phyloP scores from a whole-genome alignment of 2,329 filamentous ascomycete genomes.

The Epicoccum nigrum region DNA sequence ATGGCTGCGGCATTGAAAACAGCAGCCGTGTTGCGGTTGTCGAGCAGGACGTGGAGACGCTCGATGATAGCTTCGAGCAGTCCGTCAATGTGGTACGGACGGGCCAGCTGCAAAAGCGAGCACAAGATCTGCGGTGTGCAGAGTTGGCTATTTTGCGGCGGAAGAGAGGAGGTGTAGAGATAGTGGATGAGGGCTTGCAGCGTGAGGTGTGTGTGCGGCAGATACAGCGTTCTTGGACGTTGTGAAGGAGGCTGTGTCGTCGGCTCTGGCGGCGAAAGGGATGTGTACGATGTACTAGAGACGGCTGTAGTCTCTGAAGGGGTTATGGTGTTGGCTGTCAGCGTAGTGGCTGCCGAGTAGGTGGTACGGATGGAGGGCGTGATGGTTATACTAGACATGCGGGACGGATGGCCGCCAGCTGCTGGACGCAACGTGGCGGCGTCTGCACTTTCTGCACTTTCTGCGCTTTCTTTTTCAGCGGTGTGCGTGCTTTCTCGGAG shows the following conservation, averaged over 20 bases:
- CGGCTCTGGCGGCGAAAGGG: slow-evolving; percentile 60
- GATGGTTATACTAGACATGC: slow-evolving; percentile 85
- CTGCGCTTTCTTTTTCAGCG: slow-evolving; percentile 64
- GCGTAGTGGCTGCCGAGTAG: slow-evolving; percentile 53
- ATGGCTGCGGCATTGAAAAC: slow-evolving; percentile 98
- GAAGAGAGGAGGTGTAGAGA: slow-evolving; percentile 89
- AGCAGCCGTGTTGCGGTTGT: slow-evolving; percentile 91
- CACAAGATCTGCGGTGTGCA: slow-evolving; percentile 96
- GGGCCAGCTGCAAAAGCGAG: slow-evolving; percentile 88
- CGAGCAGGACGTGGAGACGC: slow-evolving; percentile 83
- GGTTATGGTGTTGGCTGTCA: slow-evolving; percentile 47
- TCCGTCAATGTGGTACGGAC: slow-evolving; percentile 92
- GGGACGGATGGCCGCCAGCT: slow-evolving; percentile 62
- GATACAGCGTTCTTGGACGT: slow-evolving; percentile 86
- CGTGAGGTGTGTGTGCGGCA: slow-evolving; percentile 90
- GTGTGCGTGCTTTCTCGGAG: slow-evolving; percentile 75
- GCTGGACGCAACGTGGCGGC: slow-evolving; percentile 73
- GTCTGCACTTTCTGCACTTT: slow-evolving; percentile 71
- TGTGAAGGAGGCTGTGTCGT: slow-evolving; percentile 62
- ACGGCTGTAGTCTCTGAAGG: slow-evolving; percentile 47
- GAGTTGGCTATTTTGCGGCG: slow-evolving; percentile 73
- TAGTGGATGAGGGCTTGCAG: slow-evolving; percentile 90
- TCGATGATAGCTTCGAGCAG: slow-evolving; percentile 92
- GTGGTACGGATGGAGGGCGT: slow-evolving; percentile 68
- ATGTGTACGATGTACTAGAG: slow-evolving; percentile 49